A percentile compares a stretch with the other conserved stretches of the same genome.
Conservation (phyloP, 2,329 filamentous ascomycete species). For the Aspergillus udagawae region DNA sequence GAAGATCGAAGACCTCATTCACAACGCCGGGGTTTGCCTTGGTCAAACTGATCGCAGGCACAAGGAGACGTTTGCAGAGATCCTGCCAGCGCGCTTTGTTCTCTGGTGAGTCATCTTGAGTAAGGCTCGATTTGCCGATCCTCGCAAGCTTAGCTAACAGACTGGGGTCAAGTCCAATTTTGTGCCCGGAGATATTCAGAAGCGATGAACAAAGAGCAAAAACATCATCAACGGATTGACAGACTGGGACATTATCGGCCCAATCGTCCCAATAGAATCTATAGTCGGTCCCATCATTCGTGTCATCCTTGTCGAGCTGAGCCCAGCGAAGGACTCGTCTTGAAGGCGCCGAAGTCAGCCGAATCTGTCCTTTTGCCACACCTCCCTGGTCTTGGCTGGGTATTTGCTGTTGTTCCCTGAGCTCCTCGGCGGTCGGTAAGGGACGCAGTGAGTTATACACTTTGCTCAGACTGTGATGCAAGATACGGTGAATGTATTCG, state of each 20-base stretch:
- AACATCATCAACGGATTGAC: constrained; percentile 84
- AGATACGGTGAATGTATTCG: constrained; percentile 76
- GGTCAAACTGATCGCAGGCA: constrained; percentile 82
- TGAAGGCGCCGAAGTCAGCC: constrained; percentile 55
- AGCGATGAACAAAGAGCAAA: constrained; percentile 82
- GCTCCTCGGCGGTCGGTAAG: constrained; percentile 35
- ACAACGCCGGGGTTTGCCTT: constrained; percentile 79
- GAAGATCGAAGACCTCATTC: constrained; percentile 79
- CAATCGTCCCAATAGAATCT: constrained; percentile 98
- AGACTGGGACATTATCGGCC: constrained; percentile 88
- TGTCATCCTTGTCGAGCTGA: constrained; percentile 71
- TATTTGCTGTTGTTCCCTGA: constrained; percentile 49
- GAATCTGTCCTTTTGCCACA: constrained; percentile 65
- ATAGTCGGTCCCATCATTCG: constrained; percentile 71
- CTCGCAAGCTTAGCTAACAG: constrained; percentile 78
- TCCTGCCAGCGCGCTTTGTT: constrained; percentile 81
- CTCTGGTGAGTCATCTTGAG: constrained; percentile 62
- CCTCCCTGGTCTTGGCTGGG: constrained; percentile 62
- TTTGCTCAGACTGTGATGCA: constrained; percentile 76
- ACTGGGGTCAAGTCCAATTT: constrained; percentile 77
- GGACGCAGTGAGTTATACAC: constrained; percentile 59
- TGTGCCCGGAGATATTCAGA: constrained; percentile 79
- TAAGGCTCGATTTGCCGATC: constrained; percentile 74
- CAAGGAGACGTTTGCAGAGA: constrained; percentile 75
- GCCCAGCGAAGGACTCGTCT: constrained; percentile 77